Evolutionary conservation across 2,329 filamentous ascomycete genomes (phyloP).

Genomic region (Stachybotrys elegans): DNA sequence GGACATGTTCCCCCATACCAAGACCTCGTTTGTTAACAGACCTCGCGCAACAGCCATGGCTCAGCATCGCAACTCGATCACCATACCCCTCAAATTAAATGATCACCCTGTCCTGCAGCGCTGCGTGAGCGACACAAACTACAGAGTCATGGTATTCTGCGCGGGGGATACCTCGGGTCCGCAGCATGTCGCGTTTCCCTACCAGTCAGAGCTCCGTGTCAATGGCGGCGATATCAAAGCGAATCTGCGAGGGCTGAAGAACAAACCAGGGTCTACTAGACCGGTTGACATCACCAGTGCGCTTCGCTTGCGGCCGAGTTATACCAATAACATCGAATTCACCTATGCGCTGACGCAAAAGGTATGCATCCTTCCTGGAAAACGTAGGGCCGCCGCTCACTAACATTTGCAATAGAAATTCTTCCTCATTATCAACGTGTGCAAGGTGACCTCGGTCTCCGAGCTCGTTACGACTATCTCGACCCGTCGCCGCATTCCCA

Average conservation of each 20-base stretch:
- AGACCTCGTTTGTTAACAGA: too few species aligned
- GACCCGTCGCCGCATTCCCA: slow-evolving; percentile 66
- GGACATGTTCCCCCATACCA: too few species aligned
- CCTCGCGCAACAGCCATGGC: slow-evolving; percentile 53
- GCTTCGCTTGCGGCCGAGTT: slow-evolving; percentile 65
- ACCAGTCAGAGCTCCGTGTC: slow-evolving; percentile 87
- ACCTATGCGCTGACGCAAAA: slow-evolving; percentile 91
- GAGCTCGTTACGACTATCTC: slow-evolving; percentile 66
- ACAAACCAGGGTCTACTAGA: slow-evolving; percentile 89
- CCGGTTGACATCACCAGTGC: slow-evolving; percentile 84
- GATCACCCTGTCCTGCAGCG: slow-evolving; percentile 48
- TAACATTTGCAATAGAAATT: slow-evolving; percentile 51
- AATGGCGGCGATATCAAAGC: slow-evolving; percentile 84
- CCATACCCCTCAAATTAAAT: slow-evolving; percentile 40
- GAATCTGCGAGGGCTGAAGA: slow-evolving; percentile 93
- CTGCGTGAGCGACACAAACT: slow-evolving; percentile 54
- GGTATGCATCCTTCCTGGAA: slow-evolving; percentile 42
- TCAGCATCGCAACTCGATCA: slow-evolving; percentile 45
- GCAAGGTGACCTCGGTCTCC: slow-evolving; percentile 65
- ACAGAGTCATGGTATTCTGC: slow-evolving; percentile 80
- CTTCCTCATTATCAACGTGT: slow-evolving; percentile 69
- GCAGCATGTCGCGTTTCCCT: slow-evolving; percentile 83
- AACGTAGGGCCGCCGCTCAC: slow-evolving; percentile 11
- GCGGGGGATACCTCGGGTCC: slow-evolving; percentile 56
- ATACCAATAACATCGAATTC: slow-evolving; percentile 74